Base-by-base conservation (phyloP, 495 filamentous ascomycete species). In the Durotheca rogersii region DNA sequence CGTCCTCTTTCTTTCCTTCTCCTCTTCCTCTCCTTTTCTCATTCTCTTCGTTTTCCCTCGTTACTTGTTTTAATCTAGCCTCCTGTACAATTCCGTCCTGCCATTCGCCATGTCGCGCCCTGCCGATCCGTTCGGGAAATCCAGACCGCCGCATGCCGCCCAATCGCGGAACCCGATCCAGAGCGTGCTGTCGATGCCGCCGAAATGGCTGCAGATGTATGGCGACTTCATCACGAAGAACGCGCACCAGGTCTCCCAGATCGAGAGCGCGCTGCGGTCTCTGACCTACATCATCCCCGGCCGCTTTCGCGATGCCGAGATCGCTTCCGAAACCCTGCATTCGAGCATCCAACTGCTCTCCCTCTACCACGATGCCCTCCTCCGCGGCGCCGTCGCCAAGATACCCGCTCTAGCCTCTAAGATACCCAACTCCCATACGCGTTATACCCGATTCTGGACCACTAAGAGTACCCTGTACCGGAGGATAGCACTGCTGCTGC, bases 201-300 rank as follows among this genome's bases (percentile, higher is more conserved):
- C 87, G 0, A 84, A 83, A 69, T 91, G 83, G 86, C 68, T 94
- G 21, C 72, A 79, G 41, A 78, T 87, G 62, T 98, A 98, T 70
- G 83, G 83, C 60, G 84, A 92, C 48, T 96, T 96, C 69, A 90
- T 98, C 72, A 88, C 87, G 30, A 92, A 91, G 71, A 96, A 98
- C 69, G 79, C 89, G 43, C 84, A 87, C 66, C 88, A 92, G 16
- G 89, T 98, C 42, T 84, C 85, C 10, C 90, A 95, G 66, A 91
- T 98, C 47, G 93, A 98, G 72, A 92, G 87, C 32, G 89, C 88
- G 11, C 72, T 98, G 62, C 82, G 94, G 15, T 92, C 88, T 3
- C 72, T 98, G 41, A 94, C 91, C 15, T 97, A 97, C 66, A 91
- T 98, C 59, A 91, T 98, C 18, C 93, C 93, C 37, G 89, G 91